Evolutionary conservation across 129 eudicot species (phyloP).

Genomic region (Helianthus annuus): DNA sequence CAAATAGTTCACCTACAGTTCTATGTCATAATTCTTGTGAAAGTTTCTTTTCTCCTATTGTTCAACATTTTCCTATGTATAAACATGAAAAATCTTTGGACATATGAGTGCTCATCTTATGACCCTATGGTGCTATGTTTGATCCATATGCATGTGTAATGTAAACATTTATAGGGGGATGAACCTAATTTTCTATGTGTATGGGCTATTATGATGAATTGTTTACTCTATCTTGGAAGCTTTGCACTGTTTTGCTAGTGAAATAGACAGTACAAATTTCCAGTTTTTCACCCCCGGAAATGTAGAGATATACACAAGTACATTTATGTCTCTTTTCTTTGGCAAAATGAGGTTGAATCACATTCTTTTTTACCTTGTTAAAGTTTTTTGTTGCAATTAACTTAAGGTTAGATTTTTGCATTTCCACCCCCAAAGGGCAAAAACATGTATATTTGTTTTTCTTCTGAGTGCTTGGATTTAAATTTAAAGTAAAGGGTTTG

Average conservation of each 20-base stretch:
- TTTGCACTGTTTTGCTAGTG: constrained; percentile 25
- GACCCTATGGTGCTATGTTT: constrained; percentile 23
- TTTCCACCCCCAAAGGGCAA: constrained; percentile 2
- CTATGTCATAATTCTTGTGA: constrained; percentile 27
- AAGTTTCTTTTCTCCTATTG: constrained; percentile 19
- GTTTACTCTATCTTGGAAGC: constrained; percentile 12
- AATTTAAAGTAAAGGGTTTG: constrained; percentile 9
- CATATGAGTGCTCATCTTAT: constrained; percentile 15
- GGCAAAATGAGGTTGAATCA: constrained; percentile 7
- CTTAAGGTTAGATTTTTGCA: not conserved
- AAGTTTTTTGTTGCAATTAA: constrained; percentile 5
- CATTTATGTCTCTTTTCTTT: constrained; percentile 19
- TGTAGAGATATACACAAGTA: constrained; percentile 25
- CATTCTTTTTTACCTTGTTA: constrained; percentile 7
- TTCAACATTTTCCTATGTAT: constrained; percentile 8
- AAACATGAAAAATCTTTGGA: constrained; percentile 13
- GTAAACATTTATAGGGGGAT: constrained; percentile 12
- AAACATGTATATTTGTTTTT: not conserved
- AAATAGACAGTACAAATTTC: constrained; percentile 19
- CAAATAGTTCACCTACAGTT: constrained; percentile 34
- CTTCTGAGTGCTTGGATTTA: constrained; percentile 4
- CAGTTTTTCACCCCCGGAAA: constrained; percentile 24
- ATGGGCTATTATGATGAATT: constrained; percentile 22
- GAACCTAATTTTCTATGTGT: constrained; percentile 5
- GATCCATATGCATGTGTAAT: constrained; percentile 22